Evolutionary conservation across 352 stramenopile genomes (phyloP).

Genomic region (Pythium rishiriense): DNA sequence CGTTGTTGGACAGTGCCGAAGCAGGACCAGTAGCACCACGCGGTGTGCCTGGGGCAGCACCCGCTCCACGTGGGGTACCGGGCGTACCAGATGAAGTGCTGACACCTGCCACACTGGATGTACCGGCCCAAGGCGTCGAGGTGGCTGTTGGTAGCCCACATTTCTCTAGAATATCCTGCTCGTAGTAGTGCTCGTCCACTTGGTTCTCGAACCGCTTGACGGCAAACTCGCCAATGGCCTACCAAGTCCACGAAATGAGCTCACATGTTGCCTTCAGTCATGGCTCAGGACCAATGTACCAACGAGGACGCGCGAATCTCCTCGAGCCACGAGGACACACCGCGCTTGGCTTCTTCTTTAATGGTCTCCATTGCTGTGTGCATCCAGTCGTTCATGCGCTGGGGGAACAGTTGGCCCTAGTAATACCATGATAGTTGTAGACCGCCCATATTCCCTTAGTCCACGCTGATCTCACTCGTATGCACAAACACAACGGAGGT

Average conservation of each 20-base stretch:
- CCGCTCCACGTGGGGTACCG: slow-evolving; percentile 6
- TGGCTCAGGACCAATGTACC: no score
- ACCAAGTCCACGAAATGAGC: background rate
- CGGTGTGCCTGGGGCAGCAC: slow-evolving; percentile 1
- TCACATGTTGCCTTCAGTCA: no score
- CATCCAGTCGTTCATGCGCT: slow-evolving; percentile 83
- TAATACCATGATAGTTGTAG: no score
- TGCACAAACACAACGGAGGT: background rate
- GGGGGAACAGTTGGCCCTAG: slow-evolving; percentile 75
- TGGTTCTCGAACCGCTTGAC: slow-evolving; percentile 77
- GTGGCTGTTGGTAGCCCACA: slow-evolving; percentile 35
- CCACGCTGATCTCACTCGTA: background rate
- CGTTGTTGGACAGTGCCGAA: background rate
- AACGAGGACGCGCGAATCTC: slow-evolving; percentile 63
- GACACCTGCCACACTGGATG: background rate
- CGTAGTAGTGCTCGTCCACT: slow-evolving; percentile 72
- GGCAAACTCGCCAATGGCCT: slow-evolving; percentile 65
- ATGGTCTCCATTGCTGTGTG: slow-evolving; percentile 68
- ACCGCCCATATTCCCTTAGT: no score
- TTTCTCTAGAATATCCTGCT: slow-evolving; percentile 76
- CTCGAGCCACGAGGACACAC: slow-evolving; percentile 66
- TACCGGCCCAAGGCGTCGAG: slow-evolving; percentile 17
- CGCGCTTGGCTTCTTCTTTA: slow-evolving; percentile 70
- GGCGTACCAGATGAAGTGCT: background rate
- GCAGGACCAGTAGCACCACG: background rate